Conservation (phyloP, 129 eudicot genomes). For the Helianthus tuberosus region DNA sequence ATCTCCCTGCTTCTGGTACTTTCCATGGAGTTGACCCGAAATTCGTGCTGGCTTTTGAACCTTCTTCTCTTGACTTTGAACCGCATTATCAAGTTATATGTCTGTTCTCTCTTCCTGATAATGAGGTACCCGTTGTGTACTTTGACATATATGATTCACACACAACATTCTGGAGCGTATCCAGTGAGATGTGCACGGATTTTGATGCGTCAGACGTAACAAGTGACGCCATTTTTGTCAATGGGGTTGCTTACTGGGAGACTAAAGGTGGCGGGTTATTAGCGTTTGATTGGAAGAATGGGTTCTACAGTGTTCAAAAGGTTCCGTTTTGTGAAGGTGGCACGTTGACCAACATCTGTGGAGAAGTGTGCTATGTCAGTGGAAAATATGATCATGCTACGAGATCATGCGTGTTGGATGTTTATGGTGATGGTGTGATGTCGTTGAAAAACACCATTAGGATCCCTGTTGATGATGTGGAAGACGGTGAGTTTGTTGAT, state of each 20-base stretch:
- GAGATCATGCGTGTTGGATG: conserved; percentile 23
- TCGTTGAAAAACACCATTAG: conserved; percentile 19
- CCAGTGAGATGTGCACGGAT: conserved; percentile 31
- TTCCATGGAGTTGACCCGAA: conserved; percentile 48
- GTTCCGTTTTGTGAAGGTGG: conserved; percentile 32
- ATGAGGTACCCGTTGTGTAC: conserved; percentile 18
- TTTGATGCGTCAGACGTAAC: conserved; percentile 12
- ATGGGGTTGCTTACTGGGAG: conserved; percentile 56
- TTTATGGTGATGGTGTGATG: conserved; percentile 40
- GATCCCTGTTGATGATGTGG: conserved; percentile 10
- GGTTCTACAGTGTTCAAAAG: conserved; percentile 32
- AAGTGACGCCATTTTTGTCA: conserved; percentile 42
- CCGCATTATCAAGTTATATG: conserved; percentile 47
- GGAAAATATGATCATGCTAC: background rate
- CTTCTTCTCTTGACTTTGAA: conserved; percentile 39
- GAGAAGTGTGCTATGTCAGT: conserved; percentile 39
- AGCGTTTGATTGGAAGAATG: conserved; percentile 44
- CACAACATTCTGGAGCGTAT: conserved; percentile 46
- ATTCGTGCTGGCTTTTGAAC: conserved; percentile 54
- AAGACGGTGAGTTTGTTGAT: background rate
- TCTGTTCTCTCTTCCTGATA: conserved; percentile 40
- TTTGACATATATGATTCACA: conserved; percentile 62
- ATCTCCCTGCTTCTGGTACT: conserved; percentile 34
- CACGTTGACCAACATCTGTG: conserved; percentile 34
- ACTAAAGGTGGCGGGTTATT: conserved; percentile 39